phyloP scores from a whole-genome alignment of 1,284 basidiomycete species.

The Melanopsichium pennsylvanicum region DNA sequence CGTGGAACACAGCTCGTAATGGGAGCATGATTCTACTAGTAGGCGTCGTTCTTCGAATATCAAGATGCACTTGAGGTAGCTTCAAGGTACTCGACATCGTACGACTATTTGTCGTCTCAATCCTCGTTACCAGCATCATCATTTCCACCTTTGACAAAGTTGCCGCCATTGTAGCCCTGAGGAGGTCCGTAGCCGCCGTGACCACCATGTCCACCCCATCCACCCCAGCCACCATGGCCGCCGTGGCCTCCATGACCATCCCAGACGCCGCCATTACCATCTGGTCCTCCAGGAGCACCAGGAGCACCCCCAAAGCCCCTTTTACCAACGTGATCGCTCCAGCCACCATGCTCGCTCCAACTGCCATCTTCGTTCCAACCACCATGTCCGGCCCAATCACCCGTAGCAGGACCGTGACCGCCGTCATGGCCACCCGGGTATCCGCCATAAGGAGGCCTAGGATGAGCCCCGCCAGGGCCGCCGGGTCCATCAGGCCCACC shows the following conservation, averaged over 20 bases:
- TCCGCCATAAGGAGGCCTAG: too few relatives aligned
- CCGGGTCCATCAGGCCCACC: slow-evolving; percentile 11
- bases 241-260: slow-evolving; percentile 14
- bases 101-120: not conserved
- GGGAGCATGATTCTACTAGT: too few relatives aligned
- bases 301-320: slow-evolving; percentile 4
- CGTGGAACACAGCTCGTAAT: too few relatives aligned
- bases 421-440: not conserved
- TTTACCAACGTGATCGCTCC: not conserved
- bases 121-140: not conserved
- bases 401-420: too few relatives aligned
- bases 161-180: slow-evolving; percentile 2
- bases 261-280: slow-evolving; percentile 4
- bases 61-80: too few relatives aligned
- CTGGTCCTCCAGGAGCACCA: not conserved
- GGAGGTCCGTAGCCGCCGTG: slow-evolving; percentile 7
- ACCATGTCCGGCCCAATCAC: too few relatives aligned
- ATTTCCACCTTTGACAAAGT: slow-evolving; percentile 1
- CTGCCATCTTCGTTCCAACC: too few relatives aligned
- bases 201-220: not conserved
- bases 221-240: not conserved
- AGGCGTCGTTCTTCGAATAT: too few relatives aligned
- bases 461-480: too few relatives aligned
- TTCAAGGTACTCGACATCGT: too few relatives aligned
- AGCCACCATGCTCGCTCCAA: too few relatives aligned